These are phyloP conservation scores for Penicillium freii DNA, from an alignment of 2,329 filamentous ascomycete species.

Conservation along the genomic window DNA sequence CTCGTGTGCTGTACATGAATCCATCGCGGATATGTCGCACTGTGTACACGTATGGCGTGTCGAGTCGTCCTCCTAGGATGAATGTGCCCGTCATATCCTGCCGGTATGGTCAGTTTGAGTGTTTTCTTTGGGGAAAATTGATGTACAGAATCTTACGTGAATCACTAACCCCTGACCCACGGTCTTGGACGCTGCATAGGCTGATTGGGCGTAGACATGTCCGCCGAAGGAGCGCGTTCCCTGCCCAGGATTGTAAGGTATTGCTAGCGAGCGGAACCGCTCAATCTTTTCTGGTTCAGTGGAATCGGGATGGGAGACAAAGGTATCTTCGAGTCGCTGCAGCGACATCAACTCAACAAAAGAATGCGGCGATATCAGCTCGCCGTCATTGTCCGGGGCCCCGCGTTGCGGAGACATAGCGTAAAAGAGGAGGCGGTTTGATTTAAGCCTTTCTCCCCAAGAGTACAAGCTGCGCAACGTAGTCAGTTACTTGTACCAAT, in stretches of 20 bases:
- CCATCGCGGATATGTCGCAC: constrained; percentile 53
- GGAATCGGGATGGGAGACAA: constrained; percentile 4
- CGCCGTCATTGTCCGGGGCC: constrained; percentile 5
- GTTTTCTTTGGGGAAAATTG: background rate
- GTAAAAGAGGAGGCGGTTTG: background rate
- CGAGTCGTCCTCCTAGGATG: constrained; percentile 47
- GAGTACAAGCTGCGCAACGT: background rate
- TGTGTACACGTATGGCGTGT: constrained; percentile 52
- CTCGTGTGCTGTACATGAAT: constrained; percentile 52
- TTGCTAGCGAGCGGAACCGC: constrained; percentile 29
- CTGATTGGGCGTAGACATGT: constrained; percentile 58
- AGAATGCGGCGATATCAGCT: constrained; percentile 18
- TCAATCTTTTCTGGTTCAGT: constrained; percentile 30
- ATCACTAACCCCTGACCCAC: constrained; percentile 51
- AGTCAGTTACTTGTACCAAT: background rate
- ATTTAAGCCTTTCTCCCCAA: too few relatives aligned
- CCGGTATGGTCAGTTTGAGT: background rate
- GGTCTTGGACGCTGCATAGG: constrained; percentile 57
- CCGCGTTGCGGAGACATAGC: constrained; percentile 19
- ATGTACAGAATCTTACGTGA: constrained; percentile 44
- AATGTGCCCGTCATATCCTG: constrained; percentile 56
- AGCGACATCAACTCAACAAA: constrained; percentile 36
- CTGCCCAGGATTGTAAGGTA: constrained; percentile 44
- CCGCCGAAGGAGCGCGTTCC: constrained; percentile 52
- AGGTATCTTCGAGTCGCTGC: constrained; percentile 24